Base-by-base conservation (phyloP, 495 filamentous ascomycete species). In the Penicillium chermesinum region DNA sequence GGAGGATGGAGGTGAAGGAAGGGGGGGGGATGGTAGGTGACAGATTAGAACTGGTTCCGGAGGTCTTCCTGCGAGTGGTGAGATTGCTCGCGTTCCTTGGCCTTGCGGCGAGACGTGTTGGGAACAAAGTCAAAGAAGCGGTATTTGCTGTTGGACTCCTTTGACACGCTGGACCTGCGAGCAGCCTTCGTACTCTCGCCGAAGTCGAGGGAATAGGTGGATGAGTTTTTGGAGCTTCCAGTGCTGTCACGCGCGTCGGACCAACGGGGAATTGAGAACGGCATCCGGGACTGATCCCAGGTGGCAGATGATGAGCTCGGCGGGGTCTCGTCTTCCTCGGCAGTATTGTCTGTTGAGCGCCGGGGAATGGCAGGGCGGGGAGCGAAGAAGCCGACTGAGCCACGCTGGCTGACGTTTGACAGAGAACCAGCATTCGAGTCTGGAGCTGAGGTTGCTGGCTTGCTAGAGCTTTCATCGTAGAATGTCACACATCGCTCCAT, bases 401-500 rank as follows among this genome's bases (percentile, higher is more conserved):
- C 72, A 37, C 68, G 67, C 32, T 71, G 67, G 40, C 56, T 67
- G 38, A 40, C 19, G 9, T 20, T 40, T 5, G 35, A 17, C 18
- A 32, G 27, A 44, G 44, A 37, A 14, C 17, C 34, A 21, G 41
- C 30, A 4, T 17, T 57, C 61, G 53, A 65, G 39, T 63, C 77
- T 57, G 53, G 65, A 44, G 53, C 70, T 48, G 64, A 73, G 36
- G 62, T 74, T 44, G 57, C 62, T 57, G 65, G 71, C 53, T 66
- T 65, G 52, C 60, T 63, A 10, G 62, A 57, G 57, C 40, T 59
- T 51, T 65, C 65, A 14, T 64, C 67, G 54, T 62, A 78, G 62
- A 69, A 71, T 33, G 62, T 82, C 57, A 62, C 76, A 3, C 77
- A 75, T 16, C 75, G 53, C 64, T 80, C 65, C 69, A 84, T 70